phyloP scores from a whole-genome alignment of 192 early-diverging fungal species.

The Podila epicladia region DNA sequence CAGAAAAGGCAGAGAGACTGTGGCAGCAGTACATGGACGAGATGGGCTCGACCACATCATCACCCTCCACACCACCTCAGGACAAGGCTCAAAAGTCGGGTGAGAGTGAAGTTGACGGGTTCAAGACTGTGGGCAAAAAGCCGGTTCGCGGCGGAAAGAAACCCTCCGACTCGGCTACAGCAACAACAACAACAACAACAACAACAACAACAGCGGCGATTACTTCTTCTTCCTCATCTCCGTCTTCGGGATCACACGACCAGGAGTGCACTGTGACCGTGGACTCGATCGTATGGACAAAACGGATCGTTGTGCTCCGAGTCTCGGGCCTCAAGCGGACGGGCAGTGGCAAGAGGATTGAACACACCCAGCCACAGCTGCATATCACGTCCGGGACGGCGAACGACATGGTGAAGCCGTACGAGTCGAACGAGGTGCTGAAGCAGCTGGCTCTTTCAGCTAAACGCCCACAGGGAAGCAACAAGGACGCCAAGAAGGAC shows the following conservation, averaged over 20 bases:
- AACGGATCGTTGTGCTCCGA: conserved; percentile 39
- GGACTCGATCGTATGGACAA: conserved; percentile 64
- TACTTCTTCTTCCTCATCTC: not conserved
- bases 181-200: not conserved
- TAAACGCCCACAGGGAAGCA: not conserved
- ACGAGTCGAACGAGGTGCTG: conserved; percentile 51
- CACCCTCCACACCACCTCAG: not conserved
- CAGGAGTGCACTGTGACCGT: conserved; percentile 43
- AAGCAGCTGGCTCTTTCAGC: conserved; percentile 1
- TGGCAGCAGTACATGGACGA: conserved; percentile 28
- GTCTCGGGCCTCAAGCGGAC: conserved; percentile 26
- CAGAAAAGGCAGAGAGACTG: conserved; percentile 29
- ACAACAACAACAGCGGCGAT: not conserved
- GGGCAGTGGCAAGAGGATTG: conserved; percentile 9
- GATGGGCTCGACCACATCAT: not conserved
- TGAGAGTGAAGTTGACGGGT: not conserved
- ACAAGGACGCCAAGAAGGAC: not conserved
- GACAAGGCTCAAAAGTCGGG: not conserved
- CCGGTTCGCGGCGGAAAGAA: not conserved
- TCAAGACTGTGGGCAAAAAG: not conserved
- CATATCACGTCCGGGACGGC: conserved; percentile 59
- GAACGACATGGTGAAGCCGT: conserved; percentile 45
- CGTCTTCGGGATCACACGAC: not conserved
- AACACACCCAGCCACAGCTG: conserved; percentile 10
- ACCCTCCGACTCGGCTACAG: not conserved